Percentiles rank a stretch among this genome's conserved stretches.
phyloP scores from a whole-genome alignment of 495 filamentous ascomycete species.

The Elaphomyces granulatus region DNA sequence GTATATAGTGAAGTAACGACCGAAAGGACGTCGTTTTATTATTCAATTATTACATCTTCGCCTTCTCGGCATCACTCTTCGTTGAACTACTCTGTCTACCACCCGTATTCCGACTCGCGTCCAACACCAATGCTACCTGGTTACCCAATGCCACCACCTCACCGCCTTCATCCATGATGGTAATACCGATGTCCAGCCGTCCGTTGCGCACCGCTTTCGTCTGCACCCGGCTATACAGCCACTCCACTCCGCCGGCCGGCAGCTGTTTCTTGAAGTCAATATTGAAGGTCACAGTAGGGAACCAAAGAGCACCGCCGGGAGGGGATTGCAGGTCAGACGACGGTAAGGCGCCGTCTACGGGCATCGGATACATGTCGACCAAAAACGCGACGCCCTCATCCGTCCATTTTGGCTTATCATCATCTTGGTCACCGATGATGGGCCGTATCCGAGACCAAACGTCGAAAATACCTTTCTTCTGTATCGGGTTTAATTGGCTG shows the following conservation, averaged over 20 bases:
- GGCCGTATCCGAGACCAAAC: slow-evolving; percentile 37
- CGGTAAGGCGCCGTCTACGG: slow-evolving; percentile 32
- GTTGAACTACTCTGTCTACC: slow-evolving; percentile 15
- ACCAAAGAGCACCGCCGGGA: slow-evolving; percentile 41
- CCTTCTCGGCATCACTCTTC: slow-evolving; percentile 2
- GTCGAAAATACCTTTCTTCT: slow-evolving; percentile 11
- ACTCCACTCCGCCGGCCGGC: slow-evolving; percentile 44
- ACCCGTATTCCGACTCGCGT: slow-evolving; percentile 36
- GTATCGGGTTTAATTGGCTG: neutral
- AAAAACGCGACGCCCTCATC: slow-evolving; percentile 43
- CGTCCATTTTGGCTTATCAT: slow-evolving; percentile 38
- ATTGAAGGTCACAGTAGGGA: slow-evolving; percentile 60
- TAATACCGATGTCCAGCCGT: slow-evolving; percentile 49
- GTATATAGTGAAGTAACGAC: no score
- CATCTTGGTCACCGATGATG: slow-evolving; percentile 11
- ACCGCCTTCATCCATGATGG: slow-evolving; percentile 40
- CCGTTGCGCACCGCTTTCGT: slow-evolving; percentile 46
- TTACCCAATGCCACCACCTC: slow-evolving; percentile 47
- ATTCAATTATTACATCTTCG: slow-evolving; percentile 24
- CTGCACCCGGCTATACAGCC: slow-evolving; percentile 46
- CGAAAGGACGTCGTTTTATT: no score
- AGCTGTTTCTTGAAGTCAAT: slow-evolving; percentile 52
- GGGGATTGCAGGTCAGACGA: slow-evolving; percentile 14
- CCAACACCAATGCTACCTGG: slow-evolving; percentile 48
- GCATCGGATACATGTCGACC: slow-evolving; percentile 48